A percentile compares a stretch with the other conserved stretches of the same genome.
Evolutionary conservation across 495 filamentous ascomycete genomes (phyloP).

Genomic region (Annulohypoxylon nitens): DNA sequence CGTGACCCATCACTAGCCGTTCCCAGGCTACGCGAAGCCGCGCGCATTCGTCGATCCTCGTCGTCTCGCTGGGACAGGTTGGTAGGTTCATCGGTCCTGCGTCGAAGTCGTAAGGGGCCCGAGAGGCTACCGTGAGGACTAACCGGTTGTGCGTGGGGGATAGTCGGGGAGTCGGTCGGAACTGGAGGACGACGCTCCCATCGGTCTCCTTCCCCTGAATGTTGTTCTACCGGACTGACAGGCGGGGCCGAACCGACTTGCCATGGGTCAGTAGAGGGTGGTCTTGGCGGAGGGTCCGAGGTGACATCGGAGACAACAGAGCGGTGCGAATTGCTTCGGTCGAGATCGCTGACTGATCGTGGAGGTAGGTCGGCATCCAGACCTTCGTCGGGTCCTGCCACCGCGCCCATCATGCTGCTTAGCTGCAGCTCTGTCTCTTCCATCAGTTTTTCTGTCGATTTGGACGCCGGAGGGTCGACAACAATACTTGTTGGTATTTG

Average conservation of each 20-base stretch:
- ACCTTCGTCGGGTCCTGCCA: conserved; percentile 47
- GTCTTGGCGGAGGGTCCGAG: conserved; percentile 49
- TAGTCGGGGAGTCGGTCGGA: conserved; percentile 49
- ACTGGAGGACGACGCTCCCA: conserved; percentile 45
- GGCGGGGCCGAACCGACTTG: conserved; percentile 46
- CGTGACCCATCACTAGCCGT: conserved; percentile 49
- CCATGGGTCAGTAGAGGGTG: conserved; percentile 49
- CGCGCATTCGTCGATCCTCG: conserved; percentile 47
- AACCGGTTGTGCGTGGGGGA: conserved; percentile 48
- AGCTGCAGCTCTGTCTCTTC: conserved; percentile 45
- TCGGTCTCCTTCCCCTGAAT: conserved; percentile 42
- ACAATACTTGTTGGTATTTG: conserved; percentile 46
- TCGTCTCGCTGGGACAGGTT: conserved; percentile 38
- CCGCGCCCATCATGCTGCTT: conserved; percentile 44
- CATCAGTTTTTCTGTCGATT: conserved; percentile 43
- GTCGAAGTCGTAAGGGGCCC: conserved; percentile 29
- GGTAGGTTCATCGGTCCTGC: conserved; percentile 30
- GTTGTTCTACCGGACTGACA: conserved; percentile 43
- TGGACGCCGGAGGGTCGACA: conserved; percentile 40
- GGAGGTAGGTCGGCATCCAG: conserved; percentile 39
- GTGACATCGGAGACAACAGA: conserved; percentile 47
- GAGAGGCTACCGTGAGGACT: conserved; percentile 34
- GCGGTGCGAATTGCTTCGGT: conserved; percentile 46
- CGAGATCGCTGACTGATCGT: conserved; percentile 39
- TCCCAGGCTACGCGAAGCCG: conserved; percentile 44